Base-by-base conservation (phyloP, 2,329 filamentous ascomycete genomes). In the Venturia carpophila region DNA sequence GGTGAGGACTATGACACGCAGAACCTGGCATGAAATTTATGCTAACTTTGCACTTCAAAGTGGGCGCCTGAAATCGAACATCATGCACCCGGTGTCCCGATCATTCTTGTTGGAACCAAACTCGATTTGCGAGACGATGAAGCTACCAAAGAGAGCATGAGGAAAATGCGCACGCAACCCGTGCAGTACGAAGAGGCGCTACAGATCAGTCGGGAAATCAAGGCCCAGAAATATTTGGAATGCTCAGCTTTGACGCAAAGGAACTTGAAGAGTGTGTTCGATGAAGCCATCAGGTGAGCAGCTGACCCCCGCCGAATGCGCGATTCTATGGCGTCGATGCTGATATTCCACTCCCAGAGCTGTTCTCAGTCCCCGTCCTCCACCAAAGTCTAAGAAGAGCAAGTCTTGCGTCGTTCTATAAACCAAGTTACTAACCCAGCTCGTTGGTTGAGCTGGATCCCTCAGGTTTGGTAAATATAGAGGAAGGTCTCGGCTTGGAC, bases 61-160 rank as follows among this genome's bases (percentile, higher is more conserved):
- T 97, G 93, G 93, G 93, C 89, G 78, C 93, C 94, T 66, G 93
- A 99, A 77, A 97, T 97, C 74, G 91, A 95, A 72, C 93, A 97
- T 73, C 93, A 97, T 76, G 93, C 93, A 30, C 94, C 93, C 43
- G 90, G 90, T 75, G 92, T 97, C 64, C 93, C 93, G 66, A 96
- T 97, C 77, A 96, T 97, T 74, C 85, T 97, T 62, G 94, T 97
- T 71, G 93, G 93, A 70, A 97, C 93, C 72, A 97, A 97, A 84
- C 85, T 97, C 67, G 93, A 97, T 82, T 82, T 97, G 76, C 86
- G 93, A 77, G 93, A 97, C 75, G 92, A 97, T 75, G 86, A 86
- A 67, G 84, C 84, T 62, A 96, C 92, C 30, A 82, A 90, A 69
- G 90, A 96, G 71, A 87, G 86, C 69, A 83, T 99, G 71, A 86